Percentiles rank a stretch among this genome's conserved stretches.
These are phyloP conservation scores for Coelastrella sp. DNA, from an alignment of 139 green algal genomes.

Conservation along the genomic window DNA sequence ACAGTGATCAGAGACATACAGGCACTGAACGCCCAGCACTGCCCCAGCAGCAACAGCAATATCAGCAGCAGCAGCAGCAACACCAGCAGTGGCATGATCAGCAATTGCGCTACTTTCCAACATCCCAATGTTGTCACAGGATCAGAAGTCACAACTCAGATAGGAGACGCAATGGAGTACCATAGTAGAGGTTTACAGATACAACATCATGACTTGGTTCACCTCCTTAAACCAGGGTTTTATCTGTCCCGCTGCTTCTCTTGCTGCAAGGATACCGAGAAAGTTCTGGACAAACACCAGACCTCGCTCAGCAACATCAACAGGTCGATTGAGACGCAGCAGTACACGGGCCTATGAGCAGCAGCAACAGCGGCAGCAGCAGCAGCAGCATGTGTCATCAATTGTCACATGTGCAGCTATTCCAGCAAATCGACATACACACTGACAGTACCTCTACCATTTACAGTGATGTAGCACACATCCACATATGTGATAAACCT, in stretches of 20 bases:
- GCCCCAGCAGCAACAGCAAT: neutral
- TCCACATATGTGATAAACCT: no score
- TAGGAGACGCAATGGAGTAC: no score
- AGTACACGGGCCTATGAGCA: conserved; percentile 58
- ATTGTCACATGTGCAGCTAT: conserved; percentile 10
- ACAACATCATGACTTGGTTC: neutral
- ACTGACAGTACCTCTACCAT: no score
- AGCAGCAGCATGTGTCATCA: conserved; percentile 9
- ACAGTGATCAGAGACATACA: conserved; percentile 63
- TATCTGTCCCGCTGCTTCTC: conserved; percentile 43
- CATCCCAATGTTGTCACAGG: neutral
- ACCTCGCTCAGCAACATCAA: conserved; percentile 79
- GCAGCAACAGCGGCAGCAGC: conserved; percentile 42
- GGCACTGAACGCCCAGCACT: conserved; percentile 78
- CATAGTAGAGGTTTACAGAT: neutral
- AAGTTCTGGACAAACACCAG: conserved; percentile 75
- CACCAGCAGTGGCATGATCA: neutral
- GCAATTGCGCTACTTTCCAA: neutral
- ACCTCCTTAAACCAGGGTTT: conserved; percentile 70
- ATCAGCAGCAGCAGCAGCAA: conserved; percentile 6
- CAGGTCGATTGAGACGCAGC: conserved; percentile 54
- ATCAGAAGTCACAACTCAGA: neutral
- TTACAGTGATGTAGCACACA: no score
- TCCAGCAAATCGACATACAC: no score
- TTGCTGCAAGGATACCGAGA: conserved; percentile 52